phyloP scores from a whole-genome alignment of 495 filamentous ascomycete genomes.

The Hypoxylon trugodes region DNA sequence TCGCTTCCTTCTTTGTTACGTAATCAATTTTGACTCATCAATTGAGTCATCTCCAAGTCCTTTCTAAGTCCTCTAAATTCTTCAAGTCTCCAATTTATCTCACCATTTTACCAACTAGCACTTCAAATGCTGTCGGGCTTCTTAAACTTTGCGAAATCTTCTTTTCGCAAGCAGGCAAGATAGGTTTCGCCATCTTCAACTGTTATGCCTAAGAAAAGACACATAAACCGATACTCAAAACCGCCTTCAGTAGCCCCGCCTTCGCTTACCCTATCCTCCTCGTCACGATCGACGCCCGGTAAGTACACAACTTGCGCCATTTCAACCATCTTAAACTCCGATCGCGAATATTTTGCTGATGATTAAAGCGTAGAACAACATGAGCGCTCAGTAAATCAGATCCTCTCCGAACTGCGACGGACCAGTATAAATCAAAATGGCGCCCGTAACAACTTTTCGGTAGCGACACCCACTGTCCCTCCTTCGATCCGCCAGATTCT shows the following conservation, averaged over 20 bases:
- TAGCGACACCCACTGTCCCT: constrained; percentile 53
- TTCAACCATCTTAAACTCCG: neutral
- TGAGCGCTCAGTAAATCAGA: constrained; percentile 58
- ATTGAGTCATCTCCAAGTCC: neutral
- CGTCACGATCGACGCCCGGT: constrained; percentile 36
- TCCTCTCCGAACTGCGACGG: constrained; percentile 59
- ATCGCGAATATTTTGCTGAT: neutral
- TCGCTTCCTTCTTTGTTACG: no score
- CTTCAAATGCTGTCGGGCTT: neutral
- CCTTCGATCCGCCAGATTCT: constrained; percentile 67
- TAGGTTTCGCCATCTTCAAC: constrained; percentile 14
- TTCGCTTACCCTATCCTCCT: constrained; percentile 48
- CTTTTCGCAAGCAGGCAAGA: constrained; percentile 33
- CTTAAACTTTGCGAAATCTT: constrained; percentile 3
- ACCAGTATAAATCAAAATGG: constrained; percentile 37
- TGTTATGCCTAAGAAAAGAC: constrained; percentile 66
- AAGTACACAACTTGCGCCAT: neutral
- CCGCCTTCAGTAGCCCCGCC: constrained; percentile 60
- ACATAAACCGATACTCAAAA: constrained; percentile 57
- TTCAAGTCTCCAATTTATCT: no score
- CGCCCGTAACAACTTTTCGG: constrained; percentile 28
- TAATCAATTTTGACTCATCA: constrained; percentile 8
- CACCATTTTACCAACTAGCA: no score
- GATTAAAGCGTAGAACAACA: constrained; percentile 28
- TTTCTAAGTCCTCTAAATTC: constrained; percentile 11